These are phyloP conservation scores for Pyricularia grisea DNA, from an alignment of 2,329 filamentous ascomycete genomes.

Conservation along the genomic window DNA sequence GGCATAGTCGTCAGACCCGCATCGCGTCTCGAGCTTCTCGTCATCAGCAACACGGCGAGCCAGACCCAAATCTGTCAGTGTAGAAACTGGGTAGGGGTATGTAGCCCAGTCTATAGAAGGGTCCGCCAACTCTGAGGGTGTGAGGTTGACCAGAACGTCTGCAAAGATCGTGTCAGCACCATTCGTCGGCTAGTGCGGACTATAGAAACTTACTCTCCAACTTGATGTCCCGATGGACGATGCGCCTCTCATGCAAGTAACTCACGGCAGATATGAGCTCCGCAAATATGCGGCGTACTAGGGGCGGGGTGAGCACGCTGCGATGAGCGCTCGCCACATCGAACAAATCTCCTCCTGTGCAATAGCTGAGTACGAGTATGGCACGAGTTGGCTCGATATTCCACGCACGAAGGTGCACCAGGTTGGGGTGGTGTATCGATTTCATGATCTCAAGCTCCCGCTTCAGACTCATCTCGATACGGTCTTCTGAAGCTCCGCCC, in stretches of 20 bases:
- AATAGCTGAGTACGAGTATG: slow-evolving; percentile 82
- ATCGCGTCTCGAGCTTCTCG: slow-evolving; percentile 84
- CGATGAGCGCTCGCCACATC: slow-evolving; percentile 73
- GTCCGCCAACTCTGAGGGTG: slow-evolving; percentile 56
- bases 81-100: slow-evolving; percentile 76
- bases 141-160: slow-evolving; percentile 89
- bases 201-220: slow-evolving; percentile 63
- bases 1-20: slow-evolving; percentile 94
- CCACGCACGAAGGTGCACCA: slow-evolving; percentile 88
- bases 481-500: slow-evolving; percentile 85
- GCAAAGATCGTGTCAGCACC: slow-evolving; percentile 7
- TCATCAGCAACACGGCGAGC: slow-evolving; percentile 78
- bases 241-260: slow-evolving; percentile 76
- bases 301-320: slow-evolving; percentile 53
- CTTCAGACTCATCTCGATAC: slow-evolving; percentile 87
- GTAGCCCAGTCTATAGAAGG: slow-evolving; percentile 56
- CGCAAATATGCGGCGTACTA: slow-evolving; percentile 80
- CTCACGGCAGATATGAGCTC: slow-evolving; percentile 78
- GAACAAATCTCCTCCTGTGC: slow-evolving; percentile 88
- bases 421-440: slow-evolving; percentile 75
- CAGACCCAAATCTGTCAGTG: slow-evolving; percentile 84
- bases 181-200: neutral
- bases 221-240: slow-evolving; percentile 96
- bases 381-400: slow-evolving; percentile 75
- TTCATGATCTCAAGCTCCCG: slow-evolving; percentile 92